phyloP scores from a whole-genome alignment of 2,329 filamentous ascomycete genomes.

The Paracamarosporium sp. region DNA sequence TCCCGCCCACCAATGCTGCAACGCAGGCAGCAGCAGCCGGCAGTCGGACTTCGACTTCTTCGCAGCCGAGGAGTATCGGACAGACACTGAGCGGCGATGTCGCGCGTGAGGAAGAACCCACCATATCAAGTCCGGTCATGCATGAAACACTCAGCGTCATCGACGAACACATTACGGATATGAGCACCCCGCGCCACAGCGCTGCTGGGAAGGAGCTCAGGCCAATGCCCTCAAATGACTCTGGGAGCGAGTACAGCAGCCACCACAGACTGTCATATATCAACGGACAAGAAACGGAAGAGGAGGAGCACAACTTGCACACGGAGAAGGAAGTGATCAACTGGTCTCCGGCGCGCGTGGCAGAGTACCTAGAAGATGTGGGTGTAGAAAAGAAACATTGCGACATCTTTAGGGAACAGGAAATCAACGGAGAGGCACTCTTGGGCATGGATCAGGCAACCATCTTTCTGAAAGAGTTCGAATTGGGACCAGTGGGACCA shows the following conservation, averaged over 20 bases:
- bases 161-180: conserved; percentile 93
- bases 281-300: conserved; percentile 91
- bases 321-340: conserved; percentile 75
- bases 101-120: conserved; percentile 46
- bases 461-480: conserved; percentile 93
- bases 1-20: conserved; percentile 20
- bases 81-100: conserved; percentile 42
- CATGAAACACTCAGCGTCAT: conserved; percentile 96
- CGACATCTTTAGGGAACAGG: conserved; percentile 92
- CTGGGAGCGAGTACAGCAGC: conserved; percentile 88
- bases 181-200: conserved; percentile 68
- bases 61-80: conserved; percentile 40
- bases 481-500: conserved; percentile 87
- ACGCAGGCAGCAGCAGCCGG: conserved; percentile 19
- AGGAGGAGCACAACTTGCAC: conserved; percentile 80
- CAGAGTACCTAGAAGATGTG: conserved; percentile 83
- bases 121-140: conserved; percentile 77
- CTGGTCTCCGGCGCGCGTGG: conserved; percentile 84
- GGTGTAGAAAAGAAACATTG: conserved; percentile 91
- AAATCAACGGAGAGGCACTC: conserved; percentile 92
- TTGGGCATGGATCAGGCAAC: conserved; percentile 95
- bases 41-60: conserved; percentile 29
- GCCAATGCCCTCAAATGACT: conserved; percentile 68
- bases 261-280: conserved; percentile 87
- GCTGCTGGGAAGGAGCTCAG: conserved; percentile 54